A percentile compares a stretch with the other conserved stretches of the same genome.
phyloP scores from a whole-genome alignment of 2,329 filamentous ascomycete genomes.

The Fusarium mangiferae region DNA sequence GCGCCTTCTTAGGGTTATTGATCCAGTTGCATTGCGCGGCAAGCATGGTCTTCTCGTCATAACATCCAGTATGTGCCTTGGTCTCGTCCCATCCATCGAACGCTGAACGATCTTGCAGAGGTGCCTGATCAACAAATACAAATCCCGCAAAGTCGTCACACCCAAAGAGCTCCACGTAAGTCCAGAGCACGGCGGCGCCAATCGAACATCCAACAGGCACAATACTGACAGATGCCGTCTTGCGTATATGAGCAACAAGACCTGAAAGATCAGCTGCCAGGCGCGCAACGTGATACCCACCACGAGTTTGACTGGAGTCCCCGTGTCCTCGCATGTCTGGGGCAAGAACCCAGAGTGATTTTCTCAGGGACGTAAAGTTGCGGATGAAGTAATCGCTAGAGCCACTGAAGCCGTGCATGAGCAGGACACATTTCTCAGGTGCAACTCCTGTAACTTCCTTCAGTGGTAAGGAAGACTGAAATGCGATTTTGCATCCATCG shows the following conservation, averaged over 20 bases:
- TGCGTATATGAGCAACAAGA: conserved; percentile 35
- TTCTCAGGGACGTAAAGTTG: conserved; percentile 33
- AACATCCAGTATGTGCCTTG: conserved; percentile 41
- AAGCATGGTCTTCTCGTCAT: conserved; percentile 40
- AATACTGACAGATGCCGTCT: conserved; percentile 30
- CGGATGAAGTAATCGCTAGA: conserved; percentile 43
- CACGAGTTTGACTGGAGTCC: conserved; percentile 33
- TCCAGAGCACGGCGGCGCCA: conserved; percentile 44
- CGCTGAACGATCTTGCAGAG: conserved; percentile 40
- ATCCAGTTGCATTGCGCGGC: conserved; percentile 42
- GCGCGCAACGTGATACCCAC: conserved; percentile 44
- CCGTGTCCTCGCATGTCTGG: conserved; percentile 45
- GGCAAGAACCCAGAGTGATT: conserved; percentile 39
- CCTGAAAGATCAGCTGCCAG: conserved; percentile 37
- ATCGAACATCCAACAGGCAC: conserved; percentile 44
- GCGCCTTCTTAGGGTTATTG: conserved; percentile 33
- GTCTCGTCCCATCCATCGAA: conserved; percentile 40
- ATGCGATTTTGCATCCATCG: conserved; percentile 41
- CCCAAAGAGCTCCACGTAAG: conserved; percentile 42
- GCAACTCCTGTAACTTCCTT: neutral
- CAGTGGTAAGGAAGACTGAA: conserved; percentile 38
- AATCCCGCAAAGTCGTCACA: conserved; percentile 40
- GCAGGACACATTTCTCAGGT: conserved; percentile 34
- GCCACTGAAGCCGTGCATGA: conserved; percentile 46
- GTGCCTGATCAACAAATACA: conserved; percentile 45